phyloP scores from a whole-genome alignment of 2,329 filamentous ascomycete genomes.

The Paracoccidioides lutzii region DNA sequence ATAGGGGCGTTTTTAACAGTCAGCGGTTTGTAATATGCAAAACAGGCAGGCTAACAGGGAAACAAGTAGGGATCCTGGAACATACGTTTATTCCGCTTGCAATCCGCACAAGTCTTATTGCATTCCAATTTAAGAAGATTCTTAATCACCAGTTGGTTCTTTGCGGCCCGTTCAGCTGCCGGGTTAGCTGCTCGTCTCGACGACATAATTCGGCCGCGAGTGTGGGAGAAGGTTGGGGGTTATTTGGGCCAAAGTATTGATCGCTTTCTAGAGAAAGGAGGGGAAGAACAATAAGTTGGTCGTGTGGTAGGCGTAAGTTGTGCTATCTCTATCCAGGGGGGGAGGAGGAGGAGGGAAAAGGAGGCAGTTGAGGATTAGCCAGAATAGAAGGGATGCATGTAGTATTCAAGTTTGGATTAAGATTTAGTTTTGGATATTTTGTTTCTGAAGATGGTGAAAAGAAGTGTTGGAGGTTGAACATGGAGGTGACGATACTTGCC shows the following conservation, averaged over 20 bases:
- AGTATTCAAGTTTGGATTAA: too few relatives aligned
- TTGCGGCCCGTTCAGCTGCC: constrained; percentile 73
- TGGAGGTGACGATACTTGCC: background rate
- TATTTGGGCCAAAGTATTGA: background rate
- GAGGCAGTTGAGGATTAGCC: too few relatives aligned
- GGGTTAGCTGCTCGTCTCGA: constrained; percentile 1
- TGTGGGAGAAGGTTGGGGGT: background rate
- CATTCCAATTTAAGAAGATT: constrained; percentile 83
- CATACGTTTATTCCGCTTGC: constrained; percentile 96
- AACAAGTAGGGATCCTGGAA: background rate
- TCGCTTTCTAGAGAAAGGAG: background rate
- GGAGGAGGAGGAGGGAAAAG: too few relatives aligned
- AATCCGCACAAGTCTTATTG: constrained; percentile 96
- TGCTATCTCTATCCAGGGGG: too few relatives aligned
- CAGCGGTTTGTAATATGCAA: background rate
- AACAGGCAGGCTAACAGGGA: background rate
- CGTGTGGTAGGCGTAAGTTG: too few relatives aligned
- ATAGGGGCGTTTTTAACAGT: background rate
- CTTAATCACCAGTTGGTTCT: constrained; percentile 91
- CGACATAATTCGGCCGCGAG: background rate
- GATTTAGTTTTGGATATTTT: background rate
- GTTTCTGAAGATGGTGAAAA: too few relatives aligned
- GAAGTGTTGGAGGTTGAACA: too few relatives aligned
- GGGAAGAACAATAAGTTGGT: background rate
- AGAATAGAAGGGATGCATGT: too few relatives aligned